Percentiles rank a stretch among this genome's conserved stretches.
Conservation (phyloP, 805 yeast species). For the Starmera pachycereana region DNA sequence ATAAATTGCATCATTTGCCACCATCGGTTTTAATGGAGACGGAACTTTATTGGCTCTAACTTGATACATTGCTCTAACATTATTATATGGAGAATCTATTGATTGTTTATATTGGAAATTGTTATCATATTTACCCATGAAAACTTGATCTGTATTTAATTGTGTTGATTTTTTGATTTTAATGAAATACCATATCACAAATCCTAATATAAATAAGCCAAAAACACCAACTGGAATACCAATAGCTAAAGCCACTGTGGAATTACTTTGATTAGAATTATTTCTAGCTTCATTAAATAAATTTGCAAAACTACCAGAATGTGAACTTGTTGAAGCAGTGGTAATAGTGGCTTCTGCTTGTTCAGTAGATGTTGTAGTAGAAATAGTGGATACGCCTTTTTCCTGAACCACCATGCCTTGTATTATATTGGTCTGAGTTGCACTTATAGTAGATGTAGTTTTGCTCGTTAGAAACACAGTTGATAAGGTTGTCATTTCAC, state of each 20-base stretch:
- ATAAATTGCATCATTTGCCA: too few species aligned
- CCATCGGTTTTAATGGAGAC: too few species aligned
- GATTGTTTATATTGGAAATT: conserved; percentile 14
- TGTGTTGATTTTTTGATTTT: conserved; percentile 5
- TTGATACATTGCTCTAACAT: conserved; percentile 7
- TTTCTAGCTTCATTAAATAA: not conserved
- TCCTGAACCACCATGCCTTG: not conserved
- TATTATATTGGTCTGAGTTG: not conserved
- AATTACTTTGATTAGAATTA: conserved; percentile 19
- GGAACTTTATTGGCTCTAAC: conserved; percentile 3
- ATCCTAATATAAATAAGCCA: conserved; percentile 4
- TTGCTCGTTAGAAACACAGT: not conserved
- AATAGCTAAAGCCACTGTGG: conserved; percentile 13
- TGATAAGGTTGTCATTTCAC: not conserved
- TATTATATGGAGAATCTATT: conserved; percentile 6
- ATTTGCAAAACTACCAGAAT: not conserved
- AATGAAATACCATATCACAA: conserved; percentile 9
- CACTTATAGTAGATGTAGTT: not conserved
- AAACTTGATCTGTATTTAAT: conserved; percentile 2
- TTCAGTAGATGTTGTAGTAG: not conserved
- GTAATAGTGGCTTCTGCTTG: not conserved
- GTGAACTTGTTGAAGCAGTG: not conserved
- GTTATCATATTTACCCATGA: conserved; percentile 13
- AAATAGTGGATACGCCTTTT: not conserved
- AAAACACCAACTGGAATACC: conserved; percentile 18